Percentiles rank a stretch among this genome's conserved stretches.
These are phyloP conservation scores for Ceratobasidium sp. DNA, from an alignment of 1,284 basidiomycete genomes.

Conservation along the genomic window DNA sequence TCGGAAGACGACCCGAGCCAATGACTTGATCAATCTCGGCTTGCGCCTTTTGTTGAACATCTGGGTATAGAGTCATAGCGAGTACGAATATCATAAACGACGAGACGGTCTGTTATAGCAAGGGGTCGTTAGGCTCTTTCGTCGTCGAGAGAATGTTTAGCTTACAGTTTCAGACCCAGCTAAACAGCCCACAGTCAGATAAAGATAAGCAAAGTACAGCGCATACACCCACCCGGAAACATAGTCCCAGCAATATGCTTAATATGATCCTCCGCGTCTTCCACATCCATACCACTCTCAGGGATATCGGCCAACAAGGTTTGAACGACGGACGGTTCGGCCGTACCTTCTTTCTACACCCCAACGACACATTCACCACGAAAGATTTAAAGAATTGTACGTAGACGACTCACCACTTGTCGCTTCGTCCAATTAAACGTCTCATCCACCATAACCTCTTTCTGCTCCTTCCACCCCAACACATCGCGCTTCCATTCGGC, in stretches of 20 bases:
- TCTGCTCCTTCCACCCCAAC: conserved; percentile 35
- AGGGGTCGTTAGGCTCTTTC: not conserved
- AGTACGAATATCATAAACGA: conserved; percentile 52
- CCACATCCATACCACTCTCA: conserved; percentile 27
- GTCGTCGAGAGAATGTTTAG: not conserved
- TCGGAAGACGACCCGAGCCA: conserved; percentile 55
- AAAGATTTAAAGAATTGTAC: not conserved
- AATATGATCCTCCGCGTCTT: conserved; percentile 44
- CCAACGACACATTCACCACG: not conserved
- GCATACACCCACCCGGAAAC: conserved; percentile 35
- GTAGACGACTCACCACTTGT: not conserved
- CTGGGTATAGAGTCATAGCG: conserved; percentile 51
- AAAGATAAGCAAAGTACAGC: not conserved
- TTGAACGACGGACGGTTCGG: conserved; percentile 39
- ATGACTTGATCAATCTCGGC: conserved; percentile 54
- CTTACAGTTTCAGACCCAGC: conserved; percentile 42
- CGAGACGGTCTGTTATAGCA: conserved; percentile 46
- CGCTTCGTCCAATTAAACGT: conserved; percentile 44
- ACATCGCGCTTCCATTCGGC: conserved; percentile 46
- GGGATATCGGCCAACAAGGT: conserved; percentile 35
- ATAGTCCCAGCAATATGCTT: conserved; percentile 44
- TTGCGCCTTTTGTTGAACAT: conserved; percentile 53
- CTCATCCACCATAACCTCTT: conserved; percentile 28
- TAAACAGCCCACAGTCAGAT: not conserved
- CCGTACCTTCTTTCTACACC: conserved; percentile 24